Evolutionary conservation across 768 basidiomycete species (phyloP).

Genomic region (Heimioporus sp.): DNA sequence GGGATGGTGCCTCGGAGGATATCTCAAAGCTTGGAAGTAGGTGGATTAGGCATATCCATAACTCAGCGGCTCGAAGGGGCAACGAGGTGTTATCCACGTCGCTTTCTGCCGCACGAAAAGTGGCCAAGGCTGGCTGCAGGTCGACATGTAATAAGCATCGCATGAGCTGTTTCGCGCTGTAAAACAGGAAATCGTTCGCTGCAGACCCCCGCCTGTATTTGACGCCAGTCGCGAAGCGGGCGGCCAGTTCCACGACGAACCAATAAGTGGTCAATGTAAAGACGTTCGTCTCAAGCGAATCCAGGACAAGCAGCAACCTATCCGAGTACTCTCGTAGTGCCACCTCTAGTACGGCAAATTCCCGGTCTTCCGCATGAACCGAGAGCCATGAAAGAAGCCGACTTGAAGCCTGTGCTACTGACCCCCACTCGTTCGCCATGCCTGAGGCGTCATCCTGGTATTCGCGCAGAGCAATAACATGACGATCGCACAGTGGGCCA

Average conservation of each 20-base stretch:
- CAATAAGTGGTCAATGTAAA: constrained; percentile 51
- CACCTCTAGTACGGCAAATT: constrained; percentile 27
- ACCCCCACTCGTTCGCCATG: constrained; percentile 38
- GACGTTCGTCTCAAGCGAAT: constrained; percentile 31
- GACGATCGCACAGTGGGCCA: constrained; percentile 45
- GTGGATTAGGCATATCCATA: constrained; percentile 77
- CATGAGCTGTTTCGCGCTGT: constrained; percentile 41
- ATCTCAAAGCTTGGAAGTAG: constrained; percentile 35
- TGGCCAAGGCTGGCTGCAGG: constrained; percentile 33
- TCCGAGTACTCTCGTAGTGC: constrained; percentile 37
- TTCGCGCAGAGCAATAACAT: constrained; percentile 38
- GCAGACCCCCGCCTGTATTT: constrained; percentile 28
- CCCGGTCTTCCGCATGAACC: constrained; percentile 33
- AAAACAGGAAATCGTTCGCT: constrained; percentile 20
- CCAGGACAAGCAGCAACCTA: constrained; percentile 38
- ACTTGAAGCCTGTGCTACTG: constrained; percentile 38
- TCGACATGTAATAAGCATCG: constrained; percentile 53
- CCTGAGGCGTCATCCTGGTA: constrained; percentile 24
- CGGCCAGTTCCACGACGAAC: constrained; percentile 60
- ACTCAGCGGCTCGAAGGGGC: constrained; percentile 49
- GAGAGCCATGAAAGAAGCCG: constrained; percentile 49
- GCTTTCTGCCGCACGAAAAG: constrained; percentile 17
- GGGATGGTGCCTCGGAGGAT: constrained; percentile 18
- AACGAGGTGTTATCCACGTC: constrained; percentile 35
- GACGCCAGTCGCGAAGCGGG: constrained; percentile 33